Conservation (phyloP, 768 basidiomycete genomes). For the Collybia nuda region DNA sequence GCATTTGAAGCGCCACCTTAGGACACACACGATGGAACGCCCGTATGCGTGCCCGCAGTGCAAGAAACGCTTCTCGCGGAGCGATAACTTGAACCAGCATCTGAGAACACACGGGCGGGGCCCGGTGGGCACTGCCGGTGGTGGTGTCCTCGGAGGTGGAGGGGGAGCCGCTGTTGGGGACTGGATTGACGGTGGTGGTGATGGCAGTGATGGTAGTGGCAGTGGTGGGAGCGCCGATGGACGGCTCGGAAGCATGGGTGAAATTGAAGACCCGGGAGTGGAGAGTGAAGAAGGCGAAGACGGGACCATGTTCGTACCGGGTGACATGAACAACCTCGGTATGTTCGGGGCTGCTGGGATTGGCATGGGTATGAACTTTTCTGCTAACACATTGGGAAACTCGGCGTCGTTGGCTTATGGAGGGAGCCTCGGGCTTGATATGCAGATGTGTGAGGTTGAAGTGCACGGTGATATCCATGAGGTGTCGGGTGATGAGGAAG, state of each 20-base stretch:
- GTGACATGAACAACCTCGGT: constrained; percentile 15
- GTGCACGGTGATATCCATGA: constrained; percentile 53
- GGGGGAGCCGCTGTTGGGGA: constrained; percentile 7
- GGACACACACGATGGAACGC: constrained; percentile 88
- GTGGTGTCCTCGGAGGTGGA: background rate
- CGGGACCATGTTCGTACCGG: constrained; percentile 19
- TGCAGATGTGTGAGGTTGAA: constrained; percentile 62
- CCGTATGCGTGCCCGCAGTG: constrained; percentile 78
- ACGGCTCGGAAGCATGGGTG: constrained; percentile 17
- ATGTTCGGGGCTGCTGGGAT: constrained; percentile 26
- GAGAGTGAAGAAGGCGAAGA: constrained; percentile 26
- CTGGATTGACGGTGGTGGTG: constrained; percentile 15
- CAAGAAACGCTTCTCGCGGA: constrained; percentile 80
- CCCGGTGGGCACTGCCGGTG: constrained; percentile 2
- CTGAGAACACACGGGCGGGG: constrained; percentile 70
- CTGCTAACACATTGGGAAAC: constrained; percentile 11
- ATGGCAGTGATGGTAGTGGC: constrained; percentile 22
- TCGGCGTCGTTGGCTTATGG: constrained; percentile 9
- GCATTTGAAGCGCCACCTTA: constrained; percentile 83
- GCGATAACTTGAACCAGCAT: constrained; percentile 89
- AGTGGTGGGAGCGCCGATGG: constrained; percentile 20
- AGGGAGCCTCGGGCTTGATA: constrained; percentile 32
- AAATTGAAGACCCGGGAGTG: constrained; percentile 13
- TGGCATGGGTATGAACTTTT: constrained; percentile 24
- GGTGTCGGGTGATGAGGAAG: constrained; percentile 56